These are phyloP conservation scores for Lunularia cruciata DNA, from an alignment of 225 moss, liverwort and hornwort species.

Conservation along the genomic window DNA sequence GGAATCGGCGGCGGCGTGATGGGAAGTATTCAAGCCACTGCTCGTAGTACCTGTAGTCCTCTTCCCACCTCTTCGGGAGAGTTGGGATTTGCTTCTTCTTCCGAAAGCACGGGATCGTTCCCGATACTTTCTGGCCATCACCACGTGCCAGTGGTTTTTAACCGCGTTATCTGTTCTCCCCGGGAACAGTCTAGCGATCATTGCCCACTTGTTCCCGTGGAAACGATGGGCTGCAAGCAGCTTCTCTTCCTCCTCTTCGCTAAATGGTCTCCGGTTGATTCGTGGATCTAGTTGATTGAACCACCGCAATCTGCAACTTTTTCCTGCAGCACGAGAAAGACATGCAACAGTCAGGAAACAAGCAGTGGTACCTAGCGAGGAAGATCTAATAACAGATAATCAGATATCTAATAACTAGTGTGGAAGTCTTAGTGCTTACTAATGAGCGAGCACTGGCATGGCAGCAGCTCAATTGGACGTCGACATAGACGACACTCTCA, in stretches of 20 bases:
- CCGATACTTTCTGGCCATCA: conserved; percentile 86
- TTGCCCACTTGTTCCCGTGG: conserved; percentile 98
- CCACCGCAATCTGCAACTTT: conserved; percentile 95
- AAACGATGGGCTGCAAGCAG: conserved; percentile 83
- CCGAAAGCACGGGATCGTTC: conserved; percentile 84
- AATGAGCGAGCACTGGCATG: too few species aligned
- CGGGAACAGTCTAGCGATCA: conserved; percentile 93
- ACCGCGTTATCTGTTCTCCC: conserved; percentile 98
- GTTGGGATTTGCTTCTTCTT: conserved; percentile 73
- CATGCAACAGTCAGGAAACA: too few species aligned
- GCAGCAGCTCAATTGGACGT: too few species aligned
- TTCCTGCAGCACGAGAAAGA: conserved; percentile 51
- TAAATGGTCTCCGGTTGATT: conserved; percentile 89
- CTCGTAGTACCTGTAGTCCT: conserved; percentile 38
- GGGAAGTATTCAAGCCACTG: conserved; percentile 33
- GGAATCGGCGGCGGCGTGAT: conserved; percentile 53
- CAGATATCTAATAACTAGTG: too few species aligned
- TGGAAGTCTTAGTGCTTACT: too few species aligned
- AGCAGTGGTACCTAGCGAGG: too few species aligned
- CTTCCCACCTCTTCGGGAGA: conserved; percentile 59
- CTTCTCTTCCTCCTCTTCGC: conserved; percentile 91
- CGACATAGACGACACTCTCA: too few species aligned
- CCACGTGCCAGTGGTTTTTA: conserved; percentile 97
- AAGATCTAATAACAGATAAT: too few species aligned
- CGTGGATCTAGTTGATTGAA: conserved; percentile 95